Conservation (phyloP, 495 filamentous ascomycete species). For the Cercophora newfieldiana region DNA sequence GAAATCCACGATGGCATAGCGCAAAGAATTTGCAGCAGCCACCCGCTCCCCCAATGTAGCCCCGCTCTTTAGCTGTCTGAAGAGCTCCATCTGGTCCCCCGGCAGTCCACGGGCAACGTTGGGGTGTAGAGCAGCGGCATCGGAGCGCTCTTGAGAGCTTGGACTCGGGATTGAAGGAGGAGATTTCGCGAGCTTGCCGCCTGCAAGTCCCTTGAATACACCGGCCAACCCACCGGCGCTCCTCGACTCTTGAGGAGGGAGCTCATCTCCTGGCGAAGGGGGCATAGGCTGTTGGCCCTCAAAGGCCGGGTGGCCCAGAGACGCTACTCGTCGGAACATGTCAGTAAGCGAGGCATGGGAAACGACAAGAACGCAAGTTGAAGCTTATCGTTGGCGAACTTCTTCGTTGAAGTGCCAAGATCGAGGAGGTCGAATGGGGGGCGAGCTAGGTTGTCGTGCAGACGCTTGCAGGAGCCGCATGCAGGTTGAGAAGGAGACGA, state of each 20-base stretch:
- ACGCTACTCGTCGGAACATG: constrained; percentile 48
- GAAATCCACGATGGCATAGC: constrained; percentile 55
- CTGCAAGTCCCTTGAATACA: constrained; percentile 57
- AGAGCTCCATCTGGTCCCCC: constrained; percentile 45
- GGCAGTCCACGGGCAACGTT: constrained; percentile 37
- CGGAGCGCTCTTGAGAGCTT: constrained; percentile 33
- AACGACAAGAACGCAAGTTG: not conserved
- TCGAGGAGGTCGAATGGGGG: constrained; percentile 17
- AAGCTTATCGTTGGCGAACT: constrained; percentile 5
- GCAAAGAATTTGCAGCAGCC: constrained; percentile 56
- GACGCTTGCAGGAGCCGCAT: constrained; percentile 38
- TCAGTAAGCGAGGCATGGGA: constrained; percentile 31
- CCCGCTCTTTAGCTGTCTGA: constrained; percentile 46
- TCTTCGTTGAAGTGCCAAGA: constrained; percentile 21
- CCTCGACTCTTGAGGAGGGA: constrained; percentile 51
- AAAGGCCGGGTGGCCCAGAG: constrained; percentile 44
- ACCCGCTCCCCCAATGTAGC: constrained; percentile 50
- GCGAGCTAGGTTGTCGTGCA: constrained; percentile 25
- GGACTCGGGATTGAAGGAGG: constrained; percentile 35
- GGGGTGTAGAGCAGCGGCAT: constrained; percentile 22
- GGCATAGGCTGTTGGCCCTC: constrained; percentile 52
- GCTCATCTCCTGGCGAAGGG: constrained; percentile 55
- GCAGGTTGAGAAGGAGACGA: constrained; percentile 20
- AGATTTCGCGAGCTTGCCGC: constrained; percentile 46
- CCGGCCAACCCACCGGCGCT: constrained; percentile 51